Percentiles rank a stretch among this genome's conserved stretches.
phyloP scores from a whole-genome alignment of 2,329 filamentous ascomycete species.

The Venturia nashicola region DNA sequence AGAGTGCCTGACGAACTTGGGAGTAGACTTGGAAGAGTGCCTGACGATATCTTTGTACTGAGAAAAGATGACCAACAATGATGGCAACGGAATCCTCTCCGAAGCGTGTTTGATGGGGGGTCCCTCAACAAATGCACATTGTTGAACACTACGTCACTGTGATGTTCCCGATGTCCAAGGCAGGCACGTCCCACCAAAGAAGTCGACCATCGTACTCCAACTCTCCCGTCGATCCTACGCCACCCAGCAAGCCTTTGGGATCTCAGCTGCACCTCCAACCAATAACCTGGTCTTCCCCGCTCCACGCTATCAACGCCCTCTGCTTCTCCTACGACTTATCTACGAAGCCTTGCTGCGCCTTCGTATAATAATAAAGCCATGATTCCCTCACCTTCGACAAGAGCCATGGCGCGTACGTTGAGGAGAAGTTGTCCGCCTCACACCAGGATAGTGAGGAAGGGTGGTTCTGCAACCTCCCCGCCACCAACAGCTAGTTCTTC shows the following conservation, averaged over 20 bases:
- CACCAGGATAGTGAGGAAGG: background rate
- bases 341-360: background rate
- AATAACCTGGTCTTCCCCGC: background rate
- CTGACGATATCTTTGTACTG: too few species aligned
- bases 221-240: background rate
- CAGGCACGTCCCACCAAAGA: background rate
- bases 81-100: too few species aligned
- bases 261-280: background rate
- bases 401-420: background rate
- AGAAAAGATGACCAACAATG: too few species aligned
- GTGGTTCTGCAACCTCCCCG: background rate
- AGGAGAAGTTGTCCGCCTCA: conserved; percentile 1
- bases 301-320: background rate
- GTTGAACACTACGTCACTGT: conserved; percentile 1
- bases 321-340: background rate
- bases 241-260: background rate
- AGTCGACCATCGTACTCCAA: too few species aligned
- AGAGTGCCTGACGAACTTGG: too few species aligned
- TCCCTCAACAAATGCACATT: too few species aligned
- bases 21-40: too few species aligned
- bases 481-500: background rate
- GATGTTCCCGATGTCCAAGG: background rate
- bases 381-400: background rate
- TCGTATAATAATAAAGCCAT: background rate
- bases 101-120: too few species aligned